A percentile compares a stretch with the other conserved stretches of the same genome.
Conservation (phyloP, 2,329 filamentous ascomycete species). For the Cercospora janseana region DNA sequence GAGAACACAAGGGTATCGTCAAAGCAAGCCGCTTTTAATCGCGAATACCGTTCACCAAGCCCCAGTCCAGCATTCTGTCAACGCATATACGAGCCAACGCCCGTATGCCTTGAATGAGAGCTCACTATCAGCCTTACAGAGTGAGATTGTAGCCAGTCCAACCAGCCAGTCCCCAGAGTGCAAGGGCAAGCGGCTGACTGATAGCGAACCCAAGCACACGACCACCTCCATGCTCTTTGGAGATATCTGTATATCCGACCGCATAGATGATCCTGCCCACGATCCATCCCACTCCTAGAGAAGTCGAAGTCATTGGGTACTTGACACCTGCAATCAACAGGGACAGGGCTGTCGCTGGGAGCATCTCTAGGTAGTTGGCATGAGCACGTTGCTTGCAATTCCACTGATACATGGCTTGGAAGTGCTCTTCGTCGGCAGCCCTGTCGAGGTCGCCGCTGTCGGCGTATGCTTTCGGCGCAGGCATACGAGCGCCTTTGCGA, state of each 20-base stretch:
- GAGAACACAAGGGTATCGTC: constrained; percentile 13
- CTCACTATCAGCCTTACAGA: constrained; percentile 17
- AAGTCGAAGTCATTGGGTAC: constrained; percentile 51
- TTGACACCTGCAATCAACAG: constrained; percentile 55
- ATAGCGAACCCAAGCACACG: constrained; percentile 33
- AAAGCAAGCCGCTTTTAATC: constrained; percentile 1
- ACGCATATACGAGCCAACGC: constrained; percentile 7
- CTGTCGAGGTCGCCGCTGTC: constrained; percentile 52
- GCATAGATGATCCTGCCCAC: constrained; percentile 52
- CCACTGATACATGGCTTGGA: constrained; percentile 46
- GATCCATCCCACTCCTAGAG: constrained; percentile 52
- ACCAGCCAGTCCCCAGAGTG: constrained; percentile 33
- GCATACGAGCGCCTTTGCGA: constrained; percentile 54
- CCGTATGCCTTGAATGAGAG: not conserved
- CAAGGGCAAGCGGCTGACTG: constrained; percentile 26
- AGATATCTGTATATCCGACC: constrained; percentile 45
- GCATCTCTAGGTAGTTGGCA: constrained; percentile 60
- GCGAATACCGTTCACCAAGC: not conserved
- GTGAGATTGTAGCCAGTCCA: constrained; percentile 35
- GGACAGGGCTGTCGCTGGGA: constrained; percentile 50
- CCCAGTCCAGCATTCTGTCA: not conserved
- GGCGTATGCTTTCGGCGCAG: constrained; percentile 60
- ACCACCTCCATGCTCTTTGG: constrained; percentile 45
- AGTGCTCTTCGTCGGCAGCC: constrained; percentile 42
- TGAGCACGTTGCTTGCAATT: constrained; percentile 55